These are phyloP conservation scores for Teunomyces aglyptinius DNA, from an alignment of 805 yeast genomes.

Conservation along the genomic window DNA sequence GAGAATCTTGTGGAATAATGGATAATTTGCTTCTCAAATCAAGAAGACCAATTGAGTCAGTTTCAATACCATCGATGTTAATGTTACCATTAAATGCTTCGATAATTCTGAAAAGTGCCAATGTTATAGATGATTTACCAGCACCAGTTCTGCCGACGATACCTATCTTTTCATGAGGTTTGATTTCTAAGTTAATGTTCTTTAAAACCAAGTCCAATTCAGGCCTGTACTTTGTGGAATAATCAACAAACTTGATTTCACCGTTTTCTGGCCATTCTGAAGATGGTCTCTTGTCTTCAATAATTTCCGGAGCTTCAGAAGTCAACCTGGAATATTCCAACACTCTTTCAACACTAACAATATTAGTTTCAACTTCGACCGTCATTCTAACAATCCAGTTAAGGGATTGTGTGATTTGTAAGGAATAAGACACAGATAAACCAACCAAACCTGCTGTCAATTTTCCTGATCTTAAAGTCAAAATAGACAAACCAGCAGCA, in stretches of 20 bases:
- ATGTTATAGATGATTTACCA: constrained; percentile 44
- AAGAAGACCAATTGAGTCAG: constrained; percentile 37
- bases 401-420: constrained; percentile 88
- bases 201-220: constrained; percentile 44
- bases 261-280: constrained; percentile 40
- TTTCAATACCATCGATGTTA: constrained; percentile 33
- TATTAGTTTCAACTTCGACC: constrained; percentile 95
- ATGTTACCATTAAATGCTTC: constrained; percentile 39
- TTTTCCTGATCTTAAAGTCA: constrained; percentile 62
- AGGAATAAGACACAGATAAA: constrained; percentile 86
- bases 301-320: constrained; percentile 80
- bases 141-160: constrained; percentile 49
- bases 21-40: constrained; percentile 43
- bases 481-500: constrained; percentile 79
- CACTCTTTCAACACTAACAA: constrained; percentile 94
- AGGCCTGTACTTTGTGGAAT: constrained; percentile 44
- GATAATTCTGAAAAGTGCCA: constrained; percentile 44
- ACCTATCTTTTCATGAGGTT: constrained; percentile 41
- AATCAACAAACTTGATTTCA: constrained; percentile 34
- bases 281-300: constrained; percentile 63
- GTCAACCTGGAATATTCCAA: constrained; percentile 77
- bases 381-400: constrained; percentile 99
- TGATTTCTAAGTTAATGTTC: constrained; percentile 34
- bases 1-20: constrained; percentile 47
- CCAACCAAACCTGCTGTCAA: constrained; percentile 92